Evolutionary conservation across 164 flowering plant genomes (phyloP).

Genomic region (Platanus orientalis): DNA sequence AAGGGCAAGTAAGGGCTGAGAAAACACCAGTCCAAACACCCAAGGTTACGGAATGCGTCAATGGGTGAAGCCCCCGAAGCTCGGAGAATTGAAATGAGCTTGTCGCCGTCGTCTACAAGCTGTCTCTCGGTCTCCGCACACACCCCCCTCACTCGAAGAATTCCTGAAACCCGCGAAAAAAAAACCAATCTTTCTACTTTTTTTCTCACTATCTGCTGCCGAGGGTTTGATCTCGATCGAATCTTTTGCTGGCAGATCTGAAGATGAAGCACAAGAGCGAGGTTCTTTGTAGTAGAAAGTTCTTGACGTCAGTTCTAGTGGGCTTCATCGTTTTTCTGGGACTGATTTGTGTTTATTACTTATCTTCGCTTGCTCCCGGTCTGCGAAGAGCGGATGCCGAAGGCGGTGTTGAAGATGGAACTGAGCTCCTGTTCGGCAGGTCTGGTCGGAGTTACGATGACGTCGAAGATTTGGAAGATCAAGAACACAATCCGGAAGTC

Average conservation of each 20-base stretch:
- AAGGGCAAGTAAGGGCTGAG: too few species aligned
- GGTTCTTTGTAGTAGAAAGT: constrained; percentile 18
- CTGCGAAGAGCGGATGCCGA: constrained; percentile 29
- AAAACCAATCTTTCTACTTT: too few species aligned
- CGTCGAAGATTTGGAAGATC: constrained; percentile 32
- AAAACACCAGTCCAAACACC: too few species aligned
- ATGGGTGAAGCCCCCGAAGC: too few species aligned
- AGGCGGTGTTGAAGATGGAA: constrained; percentile 26
- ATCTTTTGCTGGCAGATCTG: constrained; percentile 3
- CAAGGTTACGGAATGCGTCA: too few species aligned
- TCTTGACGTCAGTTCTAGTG: constrained; percentile 35
- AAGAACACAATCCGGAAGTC: constrained; percentile 32
- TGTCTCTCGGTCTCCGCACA: too few species aligned
- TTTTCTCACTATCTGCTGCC: too few species aligned
- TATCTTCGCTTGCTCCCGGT: constrained; percentile 46
- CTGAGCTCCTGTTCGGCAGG: constrained; percentile 36
- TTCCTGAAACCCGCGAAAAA: neutral
- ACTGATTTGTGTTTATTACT: constrained; percentile 48
- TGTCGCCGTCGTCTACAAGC: too few species aligned
- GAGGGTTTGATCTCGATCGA: neutral
- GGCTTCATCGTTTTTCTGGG: constrained; percentile 45
- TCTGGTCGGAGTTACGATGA: constrained; percentile 20
- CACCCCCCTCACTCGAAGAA: too few species aligned
- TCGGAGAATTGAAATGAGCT: too few species aligned
- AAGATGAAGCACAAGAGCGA: constrained; percentile 50